phyloP scores from a whole-genome alignment of 176 grass and related monocot species.

The Aegilops umbellulata region DNA sequence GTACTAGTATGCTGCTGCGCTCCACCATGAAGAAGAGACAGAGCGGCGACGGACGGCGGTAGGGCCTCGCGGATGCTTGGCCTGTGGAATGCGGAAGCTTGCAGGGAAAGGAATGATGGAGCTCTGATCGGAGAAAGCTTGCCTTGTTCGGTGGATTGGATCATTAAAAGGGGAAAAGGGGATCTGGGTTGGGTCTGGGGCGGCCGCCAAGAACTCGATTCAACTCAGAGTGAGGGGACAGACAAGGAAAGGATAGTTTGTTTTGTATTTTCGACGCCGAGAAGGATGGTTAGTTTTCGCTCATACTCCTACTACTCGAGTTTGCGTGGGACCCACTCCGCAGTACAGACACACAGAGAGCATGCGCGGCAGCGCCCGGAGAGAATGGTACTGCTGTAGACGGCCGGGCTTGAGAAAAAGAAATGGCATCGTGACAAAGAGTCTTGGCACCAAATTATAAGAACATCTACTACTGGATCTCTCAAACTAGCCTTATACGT shows the following conservation, averaged over 20 bases:
- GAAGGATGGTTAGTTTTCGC: neutral
- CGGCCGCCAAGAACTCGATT: neutral
- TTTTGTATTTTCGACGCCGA: neutral
- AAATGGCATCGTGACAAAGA: too few species aligned
- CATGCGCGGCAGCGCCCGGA: too few species aligned
- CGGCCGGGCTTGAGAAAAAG: too few species aligned
- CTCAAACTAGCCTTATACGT: too few species aligned
- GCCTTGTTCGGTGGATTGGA: neutral
- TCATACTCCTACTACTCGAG: neutral
- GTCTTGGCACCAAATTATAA: too few species aligned
- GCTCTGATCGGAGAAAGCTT: neutral
- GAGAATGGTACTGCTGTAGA: neutral
- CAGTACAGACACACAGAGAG: too few species aligned
- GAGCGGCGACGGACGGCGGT: neutral
- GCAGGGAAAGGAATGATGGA: neutral
- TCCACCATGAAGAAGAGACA: neutral
- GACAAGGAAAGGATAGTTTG: neutral
- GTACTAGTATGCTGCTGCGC: neutral
- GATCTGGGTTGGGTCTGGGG: slow-evolving; percentile 15
- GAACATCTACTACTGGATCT: too few species aligned
- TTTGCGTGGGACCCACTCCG: neutral
- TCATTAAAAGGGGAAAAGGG: neutral
- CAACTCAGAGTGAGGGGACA: neutral
- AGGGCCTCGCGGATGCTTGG: neutral
- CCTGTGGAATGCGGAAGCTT: neutral